phyloP scores from a whole-genome alignment of 805 yeast species.

The Wickerhamiella hasegawae region DNA sequence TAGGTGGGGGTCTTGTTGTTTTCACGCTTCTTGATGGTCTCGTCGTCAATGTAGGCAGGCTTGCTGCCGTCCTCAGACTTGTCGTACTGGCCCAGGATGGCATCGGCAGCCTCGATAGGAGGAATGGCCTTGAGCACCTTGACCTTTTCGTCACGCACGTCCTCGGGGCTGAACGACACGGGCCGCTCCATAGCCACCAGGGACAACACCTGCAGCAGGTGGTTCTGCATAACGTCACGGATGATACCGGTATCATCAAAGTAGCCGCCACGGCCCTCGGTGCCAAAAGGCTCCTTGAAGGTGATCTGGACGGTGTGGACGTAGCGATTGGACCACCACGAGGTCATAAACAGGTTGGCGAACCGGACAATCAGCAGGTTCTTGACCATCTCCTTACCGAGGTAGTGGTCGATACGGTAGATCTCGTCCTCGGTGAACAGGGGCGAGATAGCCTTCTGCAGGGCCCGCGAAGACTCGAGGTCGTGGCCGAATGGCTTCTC shows the following conservation, averaged over 20 bases:
- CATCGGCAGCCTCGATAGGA: constrained; percentile 46
- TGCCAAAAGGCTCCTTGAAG: constrained; percentile 96
- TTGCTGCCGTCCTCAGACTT: constrained; percentile 70
- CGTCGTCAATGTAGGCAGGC: constrained; percentile 87
- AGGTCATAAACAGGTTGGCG: constrained; percentile 73
- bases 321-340: constrained; percentile 77
- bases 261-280: constrained; percentile 98
- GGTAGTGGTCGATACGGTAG: constrained; percentile 90
- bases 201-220: constrained; percentile 81
- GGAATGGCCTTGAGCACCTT: constrained; percentile 72
- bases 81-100: constrained; percentile 76
- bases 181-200: constrained; percentile 94
- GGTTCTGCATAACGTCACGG: constrained; percentile 98
- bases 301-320: constrained; percentile 72
- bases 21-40: constrained; percentile 53
- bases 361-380: constrained; percentile 79
- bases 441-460: constrained; percentile 69
- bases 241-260: constrained; percentile 90
- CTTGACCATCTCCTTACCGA: constrained; percentile 97
- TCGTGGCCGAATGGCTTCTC: constrained; percentile 98
- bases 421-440: constrained; percentile 81
- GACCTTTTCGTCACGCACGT: constrained; percentile 91
- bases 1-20: constrained; percentile 75
- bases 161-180: constrained; percentile 76
- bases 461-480: constrained; percentile 55